Base-by-base conservation (phyloP, 2,329 filamentous ascomycete species). In the Pseudogymnoascus pannorum region DNA sequence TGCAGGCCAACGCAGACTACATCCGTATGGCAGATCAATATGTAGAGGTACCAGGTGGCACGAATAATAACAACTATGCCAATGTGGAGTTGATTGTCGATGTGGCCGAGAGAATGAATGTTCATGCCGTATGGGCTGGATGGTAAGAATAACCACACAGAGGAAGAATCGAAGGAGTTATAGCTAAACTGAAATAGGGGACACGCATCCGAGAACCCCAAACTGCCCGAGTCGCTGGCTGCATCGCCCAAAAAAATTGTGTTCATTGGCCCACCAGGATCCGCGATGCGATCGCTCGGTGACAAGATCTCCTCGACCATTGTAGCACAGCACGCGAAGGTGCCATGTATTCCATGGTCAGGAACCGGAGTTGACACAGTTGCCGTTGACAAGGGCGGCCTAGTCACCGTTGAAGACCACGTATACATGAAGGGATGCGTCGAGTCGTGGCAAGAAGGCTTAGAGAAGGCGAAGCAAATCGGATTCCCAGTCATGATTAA, bases 61-160 rank as follows among this genome's bases (percentile, higher is more conserved):
- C 94, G 65, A 99, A 99, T 81, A 99, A 99, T 84, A 96, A 99
- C 87, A 99, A 99, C 78, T 99, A 99, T 78, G 94, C 94, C 78
- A 99, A 99, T 75, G 94, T 99, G 64, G 94, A 99, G 80, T 83
- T 99, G 74, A 99, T 99, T 76, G 94, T 99, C 68, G 94, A 99
- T 79, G 87, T 99, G 74, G 94, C 94, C 24, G 94, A 99, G 82
- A 91, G 94, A 65, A 97, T 97, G 92, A 86, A 93, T 70, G 94
- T 99, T 64, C 94, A 99, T 73, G 94, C 94, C 63, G 94, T 99
- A 14, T 99, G 94, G 94, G 94, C 94, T 70, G 94, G 94, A 82
- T 99, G 94, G 92, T 94, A 78, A 81, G 88, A 71, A 40, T 60
- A 58, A 40, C 2, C 54, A 24, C 3, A 38, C 54, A 54, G 12